Conservation (phyloP, 805 yeast genomes). For the Pichia eremophila region DNA sequence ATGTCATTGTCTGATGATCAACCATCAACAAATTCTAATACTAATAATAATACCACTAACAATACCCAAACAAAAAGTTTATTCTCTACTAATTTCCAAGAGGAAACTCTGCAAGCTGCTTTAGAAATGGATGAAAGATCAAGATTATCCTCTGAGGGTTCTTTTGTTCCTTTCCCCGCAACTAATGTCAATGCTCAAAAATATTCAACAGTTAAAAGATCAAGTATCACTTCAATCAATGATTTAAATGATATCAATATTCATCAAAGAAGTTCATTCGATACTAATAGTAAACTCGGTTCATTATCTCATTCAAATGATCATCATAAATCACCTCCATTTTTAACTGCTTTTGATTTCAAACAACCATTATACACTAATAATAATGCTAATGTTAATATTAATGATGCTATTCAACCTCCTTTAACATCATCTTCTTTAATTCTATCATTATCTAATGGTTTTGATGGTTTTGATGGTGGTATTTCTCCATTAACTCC, state of each 20-base stretch:
- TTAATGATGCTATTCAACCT: not conserved
- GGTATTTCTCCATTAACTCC: not conserved
- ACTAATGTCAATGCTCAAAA: no score
- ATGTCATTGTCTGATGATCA: not conserved
- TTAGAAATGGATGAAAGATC: not conserved
- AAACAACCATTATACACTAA: not conserved
- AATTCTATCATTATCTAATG: not conserved
- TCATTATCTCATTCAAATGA: conserved; percentile 2
- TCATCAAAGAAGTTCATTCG: conserved; percentile 1
- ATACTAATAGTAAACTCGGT: conserved; percentile 2
- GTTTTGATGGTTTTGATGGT: not conserved
- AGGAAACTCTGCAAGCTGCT: not conserved
- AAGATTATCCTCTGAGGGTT: no score
- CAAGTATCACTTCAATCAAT: not conserved
- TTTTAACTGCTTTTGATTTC: not conserved
- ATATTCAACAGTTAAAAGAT: not conserved
- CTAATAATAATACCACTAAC: not conserved
- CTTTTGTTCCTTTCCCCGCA: no score
- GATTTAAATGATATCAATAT: not conserved
- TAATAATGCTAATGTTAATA: not conserved
- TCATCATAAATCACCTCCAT: not conserved
- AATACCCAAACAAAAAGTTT: no score
- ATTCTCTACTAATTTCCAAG: not conserved
- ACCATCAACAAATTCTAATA: not conserved
- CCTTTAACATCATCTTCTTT: not conserved